These are phyloP conservation scores for Encephalitozoon intestinalis DNA, from an alignment of 371 early-diverging fungal genomes.

Conservation along the genomic window DNA sequence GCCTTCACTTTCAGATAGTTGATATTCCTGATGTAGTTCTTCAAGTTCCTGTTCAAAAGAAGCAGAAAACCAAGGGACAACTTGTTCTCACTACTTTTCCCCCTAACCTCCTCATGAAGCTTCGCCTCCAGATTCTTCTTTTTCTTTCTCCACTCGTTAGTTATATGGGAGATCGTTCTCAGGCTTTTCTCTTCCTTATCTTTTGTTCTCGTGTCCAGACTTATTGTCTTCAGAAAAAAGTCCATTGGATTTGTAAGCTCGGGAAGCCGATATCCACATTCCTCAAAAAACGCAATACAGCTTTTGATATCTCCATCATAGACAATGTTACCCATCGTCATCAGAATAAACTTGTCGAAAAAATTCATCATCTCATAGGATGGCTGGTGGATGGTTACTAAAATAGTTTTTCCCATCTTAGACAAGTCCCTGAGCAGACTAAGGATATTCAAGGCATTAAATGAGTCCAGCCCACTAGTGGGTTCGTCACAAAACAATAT, in stretches of 20 bases:
- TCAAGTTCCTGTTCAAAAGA: constrained; percentile 60
- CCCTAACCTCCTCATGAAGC: neutral
- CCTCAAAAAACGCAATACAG: constrained; percentile 61
- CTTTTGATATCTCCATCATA: constrained; percentile 61
- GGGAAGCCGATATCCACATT: constrained; percentile 66
- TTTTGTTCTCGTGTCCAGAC: constrained; percentile 55
- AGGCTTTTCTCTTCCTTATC: constrained; percentile 42
- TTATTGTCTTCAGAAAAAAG: constrained; percentile 67
- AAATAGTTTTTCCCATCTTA: constrained; percentile 71
- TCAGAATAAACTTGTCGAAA: constrained; percentile 74
- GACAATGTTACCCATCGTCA: constrained; percentile 64
- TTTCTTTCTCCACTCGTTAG: constrained; percentile 32
- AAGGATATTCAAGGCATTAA: constrained; percentile 79
- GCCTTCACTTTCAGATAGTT: constrained; percentile 55
- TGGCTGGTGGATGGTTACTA: constrained; percentile 87
- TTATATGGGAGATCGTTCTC: constrained; percentile 54
- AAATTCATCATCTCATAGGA: constrained; percentile 75
- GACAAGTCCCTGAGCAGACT: constrained; percentile 69
- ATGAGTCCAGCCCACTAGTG: constrained; percentile 76
- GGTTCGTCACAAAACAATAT: constrained; percentile 70
- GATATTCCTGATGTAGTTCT: constrained; percentile 54
- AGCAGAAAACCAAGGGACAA: neutral
- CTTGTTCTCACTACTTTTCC: neutral
- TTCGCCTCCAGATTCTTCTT: neutral
- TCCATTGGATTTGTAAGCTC: constrained; percentile 68